Base-by-base conservation (phyloP, 2,329 filamentous ascomycete species). In the Parafenestella ontariensis region DNA sequence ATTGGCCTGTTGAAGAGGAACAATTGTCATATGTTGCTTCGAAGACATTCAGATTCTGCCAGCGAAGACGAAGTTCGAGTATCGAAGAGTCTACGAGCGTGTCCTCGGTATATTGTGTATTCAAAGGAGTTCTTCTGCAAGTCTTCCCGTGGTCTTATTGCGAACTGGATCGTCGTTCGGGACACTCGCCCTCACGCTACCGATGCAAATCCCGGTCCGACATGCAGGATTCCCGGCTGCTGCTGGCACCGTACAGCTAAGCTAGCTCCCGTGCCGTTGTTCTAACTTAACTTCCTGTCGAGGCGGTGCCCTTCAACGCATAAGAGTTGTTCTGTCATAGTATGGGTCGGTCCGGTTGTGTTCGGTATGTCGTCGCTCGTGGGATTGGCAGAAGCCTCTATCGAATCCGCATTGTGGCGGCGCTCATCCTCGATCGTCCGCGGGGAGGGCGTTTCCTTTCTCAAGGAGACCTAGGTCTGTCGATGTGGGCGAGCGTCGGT, bases 201-300 rank as follows among this genome's bases (percentile, higher is more conserved):
- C 23, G 54, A 54, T 59, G 49, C 46, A 45, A 39, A 36, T 51
- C 39, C 52, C 54, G 59, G 52, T 34, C 50, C 58, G 54, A 52
- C 40, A 43, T 49, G 47, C 43, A 50, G 47, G 33, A 44, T 18
- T 9, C 43, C 57, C 56, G 65, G 52, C 40, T 43, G 29, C 34
- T 17, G 33, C 43, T 39, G 20, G 31, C 31, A 36, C 59, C 54
- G 39, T 50, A 42, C 49, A 53, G 54, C 57, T 40, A 36, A 28
- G 36, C 26, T 39, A 57, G 52, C 50, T 45, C 34, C 34, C 51
- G 54, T 60, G 54, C 64, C 52, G 54, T 46, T 34, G 26, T 43
- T 31, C 21, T 46, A 36, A 21, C 49, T 58, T 58, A 52, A 53
- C 46, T 53, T 28, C 51, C 44, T 33, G 36, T 37, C 46, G 48